Evolutionary conservation across 331 rosid species (phyloP), one percentile per base, ranked within the genome.

Genomic region (Cydonia oblonga): DNA sequence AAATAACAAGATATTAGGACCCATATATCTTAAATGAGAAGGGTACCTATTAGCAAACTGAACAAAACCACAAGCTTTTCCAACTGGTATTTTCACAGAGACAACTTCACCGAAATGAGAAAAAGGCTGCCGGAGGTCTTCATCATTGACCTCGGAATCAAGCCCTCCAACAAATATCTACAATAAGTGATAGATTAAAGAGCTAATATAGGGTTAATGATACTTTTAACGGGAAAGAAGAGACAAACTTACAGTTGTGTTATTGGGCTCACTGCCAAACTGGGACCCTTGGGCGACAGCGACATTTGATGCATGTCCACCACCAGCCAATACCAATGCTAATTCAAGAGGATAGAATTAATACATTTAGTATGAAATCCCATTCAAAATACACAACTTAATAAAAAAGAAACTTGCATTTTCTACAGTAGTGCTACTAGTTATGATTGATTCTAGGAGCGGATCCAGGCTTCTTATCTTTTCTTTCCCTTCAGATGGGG

Each of bases 101-200:
- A 91, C 73, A 83, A 95, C 87, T 69, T 89, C 99, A 56, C 99
- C 99, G 46, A 85, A 95, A 70, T 89, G 87, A 75, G 89, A 85
- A 86, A 95, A 95, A 32, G 93, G 88, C 66, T 87, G 99, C 81
- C 91, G 84, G 49, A 95, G 99, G 77, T 88, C 97, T 71, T 95
- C 97, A 70, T 95, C 99, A 67, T 78, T 77, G 42, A 84, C 89
- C 75, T 95, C 99, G 79, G 99, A 89, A 83, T 91, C 99, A 70
- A 95, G 97, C 67, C 99, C 99, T 32, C 99, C 99, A 77, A 95
- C 99, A 84, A 95, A 95, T 77, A 95, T 91, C 98, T 93, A 78
- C 53, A 38, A 81, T 61, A 70, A 70, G 65, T 56, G 14, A 73
- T 18, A 58, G 51, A 66, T 84, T 59, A 84, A 75, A 30, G 54